Evolutionary conservation across 1,284 basidiomycete species (phyloP).

Genomic region (Apiotrichum mycotoxinovorans): DNA sequence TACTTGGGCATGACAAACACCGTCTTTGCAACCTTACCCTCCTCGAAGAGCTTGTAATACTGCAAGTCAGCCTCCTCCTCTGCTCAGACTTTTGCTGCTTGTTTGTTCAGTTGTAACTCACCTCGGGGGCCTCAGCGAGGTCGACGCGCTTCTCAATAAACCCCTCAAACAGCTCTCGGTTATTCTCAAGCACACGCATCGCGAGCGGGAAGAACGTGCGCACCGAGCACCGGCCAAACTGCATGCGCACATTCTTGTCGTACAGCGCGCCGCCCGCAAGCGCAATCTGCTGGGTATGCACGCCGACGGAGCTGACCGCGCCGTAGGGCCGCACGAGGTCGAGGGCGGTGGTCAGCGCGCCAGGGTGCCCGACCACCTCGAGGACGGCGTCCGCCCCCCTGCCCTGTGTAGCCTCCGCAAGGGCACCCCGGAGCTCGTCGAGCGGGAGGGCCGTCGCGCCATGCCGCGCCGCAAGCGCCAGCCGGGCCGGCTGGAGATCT

Average conservation of each 20-base stretch:
- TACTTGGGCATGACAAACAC: conserved; percentile 36
- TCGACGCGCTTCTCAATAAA: conserved; percentile 46
- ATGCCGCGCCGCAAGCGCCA: conserved; percentile 37
- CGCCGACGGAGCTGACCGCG: conserved; percentile 72
- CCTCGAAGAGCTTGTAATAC: conserved; percentile 47
- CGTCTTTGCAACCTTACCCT: conserved; percentile 47
- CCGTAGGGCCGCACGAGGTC: conserved; percentile 76
- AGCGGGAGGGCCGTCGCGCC: conserved; percentile 46
- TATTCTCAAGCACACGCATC: conserved; percentile 59
- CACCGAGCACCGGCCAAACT: conserved; percentile 74
- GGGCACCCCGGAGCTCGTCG: conserved; percentile 26
- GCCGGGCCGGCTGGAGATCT: conserved; percentile 29
- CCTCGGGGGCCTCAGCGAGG: conserved; percentile 40
- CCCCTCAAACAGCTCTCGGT: conserved; percentile 37
- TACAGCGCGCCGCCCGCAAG: conserved; percentile 59
- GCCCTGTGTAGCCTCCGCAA: conserved; percentile 39
- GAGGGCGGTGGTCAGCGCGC: conserved; percentile 68
- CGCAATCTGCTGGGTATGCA: conserved; percentile 46
- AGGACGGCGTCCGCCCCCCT: conserved; percentile 52
- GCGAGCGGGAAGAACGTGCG: conserved; percentile 72
- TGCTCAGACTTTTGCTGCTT: no score
- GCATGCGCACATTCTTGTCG: conserved; percentile 61
- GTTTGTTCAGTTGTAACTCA: conserved; percentile 16
- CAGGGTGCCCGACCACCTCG: conserved; percentile 73
- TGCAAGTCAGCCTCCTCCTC: conserved; percentile 20